Conservation (phyloP, 73 alveolate species). For the Paramecium bursaria region DNA sequence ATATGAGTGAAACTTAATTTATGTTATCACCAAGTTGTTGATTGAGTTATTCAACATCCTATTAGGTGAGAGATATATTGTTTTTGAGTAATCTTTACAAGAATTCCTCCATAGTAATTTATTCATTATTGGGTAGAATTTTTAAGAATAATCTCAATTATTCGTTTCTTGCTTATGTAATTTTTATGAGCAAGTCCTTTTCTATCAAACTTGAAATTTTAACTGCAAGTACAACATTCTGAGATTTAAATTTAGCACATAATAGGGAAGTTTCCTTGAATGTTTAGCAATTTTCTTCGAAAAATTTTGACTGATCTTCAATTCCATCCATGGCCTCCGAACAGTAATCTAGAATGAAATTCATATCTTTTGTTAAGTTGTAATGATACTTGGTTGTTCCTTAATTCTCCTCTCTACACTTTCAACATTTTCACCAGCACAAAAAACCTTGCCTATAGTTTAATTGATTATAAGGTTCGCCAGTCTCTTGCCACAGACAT, state of each 20-base stretch:
- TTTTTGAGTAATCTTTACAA: background rate
- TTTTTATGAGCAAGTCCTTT: conserved; percentile 61
- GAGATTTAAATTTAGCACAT: conserved; percentile 27
- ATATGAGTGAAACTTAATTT: conserved; percentile 43
- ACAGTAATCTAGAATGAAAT: conserved; percentile 65
- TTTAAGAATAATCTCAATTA: background rate
- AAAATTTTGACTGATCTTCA: conserved; percentile 48
- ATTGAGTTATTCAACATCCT: conserved; percentile 6
- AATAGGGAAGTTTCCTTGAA: conserved; percentile 43
- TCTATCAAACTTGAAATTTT: conserved; percentile 63
- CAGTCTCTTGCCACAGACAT: conserved; percentile 25
- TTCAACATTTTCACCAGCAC: conserved; percentile 52
- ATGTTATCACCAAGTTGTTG: conserved; percentile 14
- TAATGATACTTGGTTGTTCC: background rate
- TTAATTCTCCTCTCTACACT: conserved; percentile 16
- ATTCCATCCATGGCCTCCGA: conserved; percentile 70
- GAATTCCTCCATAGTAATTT: background rate
- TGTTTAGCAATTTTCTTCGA: conserved; percentile 41
- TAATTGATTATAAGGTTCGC: conserved; percentile 18
- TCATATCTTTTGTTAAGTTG: background rate
- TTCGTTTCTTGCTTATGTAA: conserved; percentile 8
- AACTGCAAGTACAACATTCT: conserved; percentile 45
- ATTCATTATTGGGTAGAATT: no score
- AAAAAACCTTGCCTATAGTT: conserved; percentile 33
- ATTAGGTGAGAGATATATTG: background rate